Base-by-base conservation (phyloP, 306 rosid genomes). In the Medicago truncatula region DNA sequence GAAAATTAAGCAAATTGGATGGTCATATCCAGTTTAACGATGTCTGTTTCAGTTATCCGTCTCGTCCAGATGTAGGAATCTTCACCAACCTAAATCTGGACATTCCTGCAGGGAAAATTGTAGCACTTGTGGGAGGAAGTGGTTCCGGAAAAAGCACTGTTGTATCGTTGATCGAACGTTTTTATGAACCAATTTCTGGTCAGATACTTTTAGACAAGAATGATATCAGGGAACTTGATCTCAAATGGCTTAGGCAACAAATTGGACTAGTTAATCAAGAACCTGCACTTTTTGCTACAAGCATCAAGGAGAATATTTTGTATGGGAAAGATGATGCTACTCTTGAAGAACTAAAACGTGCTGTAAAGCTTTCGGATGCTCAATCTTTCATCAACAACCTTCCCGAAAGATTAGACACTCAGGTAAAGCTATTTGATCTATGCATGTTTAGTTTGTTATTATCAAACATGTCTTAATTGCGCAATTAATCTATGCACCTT, bases 61-160 rank as follows among this genome's bases (percentile, higher is more conserved):
- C 97, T 76, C 93, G 98, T 53, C 83, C 83, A 6, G 93, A 95
- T 67, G 90, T 92, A 21, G 43, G 6, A 11, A 87, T 95, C 63
- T 95, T 95, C 85, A 71, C 86, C 63, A 87, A 88, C 73, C 73
- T 95, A 43, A 67, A 78, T 79, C 96, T 95, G 39, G 88, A 95
- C 25, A 92, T 95, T 80, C 96, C 96, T 72, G 75, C 96, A 0
- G 97, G 97, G 39, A 95, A 95, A 86, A 88, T 90, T 77, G 78
- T 92, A 43, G 98, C 98, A 12, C 91, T 95, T 61, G 97, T 95
- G 57, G 97, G 98, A 85, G 96, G 96, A 66, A 92, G 97, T 80
- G 98, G 98, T 9, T 95, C 98, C 4, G 98, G 98, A 61, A 95
- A 95, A 79, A 95, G 98, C 81, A 90, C 98, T 1, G 90, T 86